Percentiles rank a stretch among this genome's conserved stretches.
These are phyloP conservation scores for Alternaria sp. DNA, from an alignment of 2,329 filamentous ascomycete genomes.

Conservation along the genomic window DNA sequence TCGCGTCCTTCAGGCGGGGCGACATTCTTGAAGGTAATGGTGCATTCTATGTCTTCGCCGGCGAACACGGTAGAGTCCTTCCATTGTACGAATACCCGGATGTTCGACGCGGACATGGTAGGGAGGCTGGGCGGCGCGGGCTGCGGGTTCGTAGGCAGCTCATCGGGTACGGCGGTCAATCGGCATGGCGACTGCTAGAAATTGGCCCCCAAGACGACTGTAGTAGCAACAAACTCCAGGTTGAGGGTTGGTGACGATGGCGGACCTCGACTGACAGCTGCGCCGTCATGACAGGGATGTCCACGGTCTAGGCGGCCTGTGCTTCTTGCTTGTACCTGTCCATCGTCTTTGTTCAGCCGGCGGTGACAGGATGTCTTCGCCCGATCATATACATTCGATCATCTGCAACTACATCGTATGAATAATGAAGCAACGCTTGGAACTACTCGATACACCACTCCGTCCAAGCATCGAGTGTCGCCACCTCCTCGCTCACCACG, in stretches of 20 bases:
- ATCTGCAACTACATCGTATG: too few relatives aligned
- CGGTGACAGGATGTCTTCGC: too few relatives aligned
- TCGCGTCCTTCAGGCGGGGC: constrained; percentile 55
- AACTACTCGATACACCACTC: too few relatives aligned
- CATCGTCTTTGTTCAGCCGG: neutral
- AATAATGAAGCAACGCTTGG: too few relatives aligned
- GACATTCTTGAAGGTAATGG: constrained; percentile 94
- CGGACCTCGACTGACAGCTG: neutral
- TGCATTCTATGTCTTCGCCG: constrained; percentile 93
- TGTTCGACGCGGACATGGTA: constrained; percentile 62
- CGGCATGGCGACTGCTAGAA: constrained; percentile 35
- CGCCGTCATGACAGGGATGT: constrained; percentile 11
- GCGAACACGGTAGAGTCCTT: constrained; percentile 93
- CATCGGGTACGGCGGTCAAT: constrained; percentile 37
- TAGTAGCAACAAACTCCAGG: constrained; percentile 5
- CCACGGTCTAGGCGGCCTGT: constrained; percentile 6
- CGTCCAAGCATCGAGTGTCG: too few relatives aligned
- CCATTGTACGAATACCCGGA: constrained; percentile 96
- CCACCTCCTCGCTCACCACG: too few relatives aligned
- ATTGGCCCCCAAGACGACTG: constrained; percentile 6
- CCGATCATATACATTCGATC: too few relatives aligned
- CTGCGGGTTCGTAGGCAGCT: constrained; percentile 36
- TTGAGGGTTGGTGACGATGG: constrained; percentile 3
- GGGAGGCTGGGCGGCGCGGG: constrained; percentile 32
- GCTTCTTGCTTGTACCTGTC: neutral